Conservation (phyloP, 768 basidiomycete species). For the Xerocomus spinulosus region DNA sequence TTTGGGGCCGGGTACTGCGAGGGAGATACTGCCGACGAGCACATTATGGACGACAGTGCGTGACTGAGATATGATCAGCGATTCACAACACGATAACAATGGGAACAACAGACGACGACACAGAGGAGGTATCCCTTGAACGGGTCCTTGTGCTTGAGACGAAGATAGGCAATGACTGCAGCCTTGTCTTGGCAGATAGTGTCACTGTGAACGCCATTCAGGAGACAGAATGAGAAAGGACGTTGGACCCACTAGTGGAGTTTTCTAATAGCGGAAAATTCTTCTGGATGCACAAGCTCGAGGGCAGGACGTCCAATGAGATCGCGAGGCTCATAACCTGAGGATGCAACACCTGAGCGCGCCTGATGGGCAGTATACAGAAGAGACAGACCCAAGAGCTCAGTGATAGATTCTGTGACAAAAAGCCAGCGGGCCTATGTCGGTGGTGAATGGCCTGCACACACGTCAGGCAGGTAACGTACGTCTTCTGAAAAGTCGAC, state of each 20-base stretch:
- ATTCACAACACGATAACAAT: background rate
- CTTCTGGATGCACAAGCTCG: conserved; percentile 78
- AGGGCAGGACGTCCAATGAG: conserved; percentile 65
- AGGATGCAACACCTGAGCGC: background rate
- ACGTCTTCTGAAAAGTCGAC: conserved; percentile 78
- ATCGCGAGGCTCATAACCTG: conserved; percentile 73
- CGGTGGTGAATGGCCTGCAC: conserved; percentile 1
- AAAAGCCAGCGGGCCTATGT: conserved; percentile 62
- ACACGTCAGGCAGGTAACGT: conserved; percentile 10
- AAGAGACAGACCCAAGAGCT: conserved; percentile 49
- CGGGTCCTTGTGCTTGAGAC: conserved; percentile 75
- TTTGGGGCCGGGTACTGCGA: conserved; percentile 68
- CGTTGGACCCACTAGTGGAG: conserved; percentile 57
- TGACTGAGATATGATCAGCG: conserved; percentile 30
- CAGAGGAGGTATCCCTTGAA: conserved; percentile 73
- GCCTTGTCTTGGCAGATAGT: conserved; percentile 78
- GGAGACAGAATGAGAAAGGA: background rate
- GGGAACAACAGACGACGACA: conserved; percentile 53
- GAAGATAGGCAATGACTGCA: conserved; percentile 71
- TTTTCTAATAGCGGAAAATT: conserved; percentile 58
- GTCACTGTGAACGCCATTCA: conserved; percentile 40
- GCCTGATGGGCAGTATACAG: background rate
- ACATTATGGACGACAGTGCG: conserved; percentile 72
- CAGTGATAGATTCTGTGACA: conserved; percentile 60
- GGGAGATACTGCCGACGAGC: conserved; percentile 73